Evolutionary conservation across 2,329 filamentous ascomycete genomes (phyloP).

Genomic region (Purpureocillium lavendulum): DNA sequence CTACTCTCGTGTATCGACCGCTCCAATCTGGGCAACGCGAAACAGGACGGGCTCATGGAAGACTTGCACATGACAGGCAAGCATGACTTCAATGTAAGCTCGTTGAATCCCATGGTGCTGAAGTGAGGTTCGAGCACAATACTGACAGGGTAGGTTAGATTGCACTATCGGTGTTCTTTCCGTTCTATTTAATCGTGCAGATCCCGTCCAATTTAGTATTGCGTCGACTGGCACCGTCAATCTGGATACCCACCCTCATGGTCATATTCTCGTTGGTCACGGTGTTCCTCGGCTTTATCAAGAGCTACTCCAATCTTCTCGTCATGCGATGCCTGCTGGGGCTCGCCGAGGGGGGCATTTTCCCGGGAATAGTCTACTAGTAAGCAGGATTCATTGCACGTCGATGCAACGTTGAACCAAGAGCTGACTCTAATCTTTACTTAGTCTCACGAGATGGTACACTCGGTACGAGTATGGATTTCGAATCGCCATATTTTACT

Average conservation of each 20-base stretch:
- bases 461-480: conserved; percentile 50
- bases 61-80: conserved; percentile 21
- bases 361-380: conserved; percentile 54
- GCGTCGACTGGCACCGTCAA: conserved; percentile 40
- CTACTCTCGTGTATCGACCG: conserved; percentile 42
- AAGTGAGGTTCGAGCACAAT: too few relatives aligned
- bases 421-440: background rate
- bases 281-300: conserved; percentile 43
- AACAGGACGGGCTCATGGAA: conserved; percentile 43
- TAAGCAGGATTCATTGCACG: conserved; percentile 9
- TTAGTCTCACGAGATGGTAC: conserved; percentile 49
- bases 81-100: conserved; percentile 24
- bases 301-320: conserved; percentile 40
- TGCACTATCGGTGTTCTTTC: conserved; percentile 42
- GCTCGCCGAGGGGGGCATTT: conserved; percentile 47
- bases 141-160: conserved; percentile 16
- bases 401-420: background rate
- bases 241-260: conserved; percentile 47
- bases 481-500: conserved; percentile 53
- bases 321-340: conserved; percentile 37
- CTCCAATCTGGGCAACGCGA: conserved; percentile 46
- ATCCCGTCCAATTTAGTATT: conserved; percentile 50
- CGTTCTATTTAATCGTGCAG: conserved; percentile 43
- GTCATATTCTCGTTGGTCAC: conserved; percentile 38
- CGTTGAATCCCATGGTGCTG: too few relatives aligned